A percentile compares a stretch with the other conserved stretches of the same genome.
Conservation (phyloP, 148 eudicot genomes). For the Camellia granthamiana region DNA sequence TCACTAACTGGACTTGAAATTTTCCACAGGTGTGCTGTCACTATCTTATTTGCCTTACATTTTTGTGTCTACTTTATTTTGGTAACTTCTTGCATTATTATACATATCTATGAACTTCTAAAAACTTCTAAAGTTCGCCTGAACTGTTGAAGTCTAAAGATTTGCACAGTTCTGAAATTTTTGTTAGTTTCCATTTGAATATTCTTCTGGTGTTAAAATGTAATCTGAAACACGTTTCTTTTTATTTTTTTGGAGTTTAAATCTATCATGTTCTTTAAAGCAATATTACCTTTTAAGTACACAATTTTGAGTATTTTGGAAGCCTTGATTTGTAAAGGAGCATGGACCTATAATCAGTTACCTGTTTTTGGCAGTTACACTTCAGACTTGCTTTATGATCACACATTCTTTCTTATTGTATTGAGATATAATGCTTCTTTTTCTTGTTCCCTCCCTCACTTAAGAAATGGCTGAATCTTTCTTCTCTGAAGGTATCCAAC, state of each 20-base stretch:
- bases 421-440: not conserved
- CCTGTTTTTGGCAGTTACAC: not conserved
- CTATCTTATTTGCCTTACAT: not conserved
- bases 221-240: not conserved
- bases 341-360: not conserved
- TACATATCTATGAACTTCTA: constrained; percentile 1
- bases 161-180: not conserved
- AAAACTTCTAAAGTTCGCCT: not conserved
- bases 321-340: not conserved
- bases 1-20: constrained; percentile 87
- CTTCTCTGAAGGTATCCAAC: constrained; percentile 71
- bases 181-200: not conserved
- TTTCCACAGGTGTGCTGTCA: constrained; percentile 70
- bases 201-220: not conserved
- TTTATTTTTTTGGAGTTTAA: not conserved
- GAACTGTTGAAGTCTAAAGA: not conserved
- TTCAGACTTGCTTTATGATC: not conserved
- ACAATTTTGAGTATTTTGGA: not conserved
- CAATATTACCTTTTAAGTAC: not conserved
- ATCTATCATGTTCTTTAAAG: not conserved
- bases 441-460: not conserved
- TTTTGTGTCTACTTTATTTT: not conserved
- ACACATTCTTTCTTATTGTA: constrained; percentile 7
- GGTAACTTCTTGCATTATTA: not conserved
- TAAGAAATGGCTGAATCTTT: constrained; percentile 18